Base-by-base conservation (phyloP, 441 rosid species). In the Cnidoscolus chayamansa region DNA sequence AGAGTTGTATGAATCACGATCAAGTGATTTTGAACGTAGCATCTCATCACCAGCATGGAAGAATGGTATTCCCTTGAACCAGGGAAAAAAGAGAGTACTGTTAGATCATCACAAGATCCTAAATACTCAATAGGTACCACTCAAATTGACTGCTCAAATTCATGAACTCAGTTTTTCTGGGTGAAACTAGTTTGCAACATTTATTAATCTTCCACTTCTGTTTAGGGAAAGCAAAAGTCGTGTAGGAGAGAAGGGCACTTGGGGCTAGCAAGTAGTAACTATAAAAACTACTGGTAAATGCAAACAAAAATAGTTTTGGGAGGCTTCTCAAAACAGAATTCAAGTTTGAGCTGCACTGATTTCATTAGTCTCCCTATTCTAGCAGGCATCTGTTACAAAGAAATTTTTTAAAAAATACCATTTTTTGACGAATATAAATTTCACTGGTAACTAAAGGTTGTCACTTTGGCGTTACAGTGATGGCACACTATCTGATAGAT, bases 1-100 rank as follows among this genome's bases (percentile, higher is more conserved):
- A 35, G 99, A 95, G 75, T 95, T 89, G 90, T 95, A 91, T n/a
- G 99, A 95, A 87, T 95, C 99, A 43, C 97, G 96, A 77, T 95
- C 99, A 79, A 95, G 91, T 62, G 96, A 95, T 80, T 95, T 93
- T 64, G 98, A 95, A 79, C 99, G 95, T 71, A 95, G 84, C 83
- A 93, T 81, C 85, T 95, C 99, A 73, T 95, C 99, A 72, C 99
- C 97, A 57, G 90, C 83, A 66, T 95, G 99, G 79, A 95, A 95
- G 81, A 95, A 95, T 19, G 99, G 99, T 70, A 95, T 87, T 77
- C 98, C 99, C 98, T 92, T 75, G 66, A 67, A 77, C 57, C 35
- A 53, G 0, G 9, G 74, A 19, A 17, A 67, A 50, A 67, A 51
- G 68, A 65, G 19, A 57, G 65, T 19, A 13, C 15, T 13, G 2